Percentiles rank a stretch among this genome's conserved stretches.
Conservation (phyloP, 1,284 basidiomycete species). For the Coriolopsis trogii region DNA sequence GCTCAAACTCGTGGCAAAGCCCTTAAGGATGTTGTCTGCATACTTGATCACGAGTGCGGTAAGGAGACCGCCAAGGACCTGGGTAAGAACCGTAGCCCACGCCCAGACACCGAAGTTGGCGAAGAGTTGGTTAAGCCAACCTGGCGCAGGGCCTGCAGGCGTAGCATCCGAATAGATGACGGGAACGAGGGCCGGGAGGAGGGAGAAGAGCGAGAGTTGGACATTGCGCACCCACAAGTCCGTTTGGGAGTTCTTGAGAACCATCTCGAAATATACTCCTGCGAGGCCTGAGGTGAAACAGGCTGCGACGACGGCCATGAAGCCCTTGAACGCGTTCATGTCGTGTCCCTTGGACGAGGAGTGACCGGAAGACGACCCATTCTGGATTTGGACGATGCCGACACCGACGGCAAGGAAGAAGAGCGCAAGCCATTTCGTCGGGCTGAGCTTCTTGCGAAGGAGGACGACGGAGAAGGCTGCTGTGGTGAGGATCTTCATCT, state of each 20-base stretch:
- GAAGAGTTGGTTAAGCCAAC: constrained; percentile 58
- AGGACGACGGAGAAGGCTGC: constrained; percentile 90
- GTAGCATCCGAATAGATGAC: constrained; percentile 55
- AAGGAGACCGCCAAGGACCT: constrained; percentile 91
- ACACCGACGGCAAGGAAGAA: constrained; percentile 88
- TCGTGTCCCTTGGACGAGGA: constrained; percentile 36
- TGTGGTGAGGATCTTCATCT: constrained; percentile 96
- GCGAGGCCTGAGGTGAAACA: constrained; percentile 83
- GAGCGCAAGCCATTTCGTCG: constrained; percentile 83
- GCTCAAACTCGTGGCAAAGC: constrained; percentile 92
- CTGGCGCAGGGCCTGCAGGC: constrained; percentile 34
- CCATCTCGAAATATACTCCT: constrained; percentile 85
- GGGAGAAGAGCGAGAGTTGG: constrained; percentile 77
- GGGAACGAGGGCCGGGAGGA: constrained; percentile 75
- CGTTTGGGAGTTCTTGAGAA: constrained; percentile 69
- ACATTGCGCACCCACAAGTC: constrained; percentile 83
- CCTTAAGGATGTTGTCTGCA: constrained; percentile 90
- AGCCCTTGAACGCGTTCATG: constrained; percentile 71
- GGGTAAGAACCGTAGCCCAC: constrained; percentile 87
- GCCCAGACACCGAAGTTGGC: constrained; percentile 90
- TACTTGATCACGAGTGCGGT: constrained; percentile 91
- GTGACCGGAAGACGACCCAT: constrained; percentile 26
- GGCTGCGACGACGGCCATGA: constrained; percentile 67
- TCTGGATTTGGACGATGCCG: constrained; percentile 90
- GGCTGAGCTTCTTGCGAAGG: constrained; percentile 73